Evolutionary conservation across 1,139 yeast genomes (phyloP).

Genomic region (Meyerozyma elateridarum): DNA sequence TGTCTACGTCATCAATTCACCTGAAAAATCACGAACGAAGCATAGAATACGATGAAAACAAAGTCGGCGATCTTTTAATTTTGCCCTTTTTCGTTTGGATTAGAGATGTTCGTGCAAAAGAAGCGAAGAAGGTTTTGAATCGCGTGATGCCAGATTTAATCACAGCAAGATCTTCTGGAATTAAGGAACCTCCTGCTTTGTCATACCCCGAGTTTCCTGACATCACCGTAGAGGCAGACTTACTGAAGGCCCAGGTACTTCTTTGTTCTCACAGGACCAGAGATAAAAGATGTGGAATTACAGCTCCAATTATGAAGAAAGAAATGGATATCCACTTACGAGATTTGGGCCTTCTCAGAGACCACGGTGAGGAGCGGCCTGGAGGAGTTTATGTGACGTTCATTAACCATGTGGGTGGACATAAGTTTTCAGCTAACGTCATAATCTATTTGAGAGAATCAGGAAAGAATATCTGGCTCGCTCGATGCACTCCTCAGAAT

Average conservation of each 20-base stretch:
- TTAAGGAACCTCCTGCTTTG: conserved; percentile 7
- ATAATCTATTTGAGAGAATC: conserved; percentile 59
- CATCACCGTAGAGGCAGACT: conserved; percentile 18
- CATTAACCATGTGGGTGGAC: conserved; percentile 92
- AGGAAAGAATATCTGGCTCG: conserved; percentile 85
- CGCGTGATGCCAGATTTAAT: conserved; percentile 41
- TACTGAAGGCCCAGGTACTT: conserved; percentile 55
- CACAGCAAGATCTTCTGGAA: conserved; percentile 15
- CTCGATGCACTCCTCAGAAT: conserved; percentile 75
- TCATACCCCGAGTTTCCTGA: conserved; percentile 13
- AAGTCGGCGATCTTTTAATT: conserved; percentile 55
- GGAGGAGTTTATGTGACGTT: conserved; percentile 68
- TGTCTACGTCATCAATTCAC: conserved; percentile 49
- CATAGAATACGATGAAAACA: conserved; percentile 36
- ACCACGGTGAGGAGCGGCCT: conserved; percentile 64
- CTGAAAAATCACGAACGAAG: conserved; percentile 32
- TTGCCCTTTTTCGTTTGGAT: conserved; percentile 81
- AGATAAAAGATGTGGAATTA: conserved; percentile 89
- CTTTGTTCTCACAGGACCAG: conserved; percentile 87
- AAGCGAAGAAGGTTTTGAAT: conserved; percentile 43
- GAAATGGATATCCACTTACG: conserved; percentile 72
- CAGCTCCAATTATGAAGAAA: conserved; percentile 88
- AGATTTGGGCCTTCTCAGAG: conserved; percentile 67
- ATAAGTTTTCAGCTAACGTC: conserved; percentile 87
- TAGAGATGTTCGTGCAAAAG: conserved; percentile 40